These are phyloP conservation scores for Pseudogymnoascus sp. DNA, from an alignment of 2,329 filamentous ascomycete genomes.

Conservation along the genomic window DNA sequence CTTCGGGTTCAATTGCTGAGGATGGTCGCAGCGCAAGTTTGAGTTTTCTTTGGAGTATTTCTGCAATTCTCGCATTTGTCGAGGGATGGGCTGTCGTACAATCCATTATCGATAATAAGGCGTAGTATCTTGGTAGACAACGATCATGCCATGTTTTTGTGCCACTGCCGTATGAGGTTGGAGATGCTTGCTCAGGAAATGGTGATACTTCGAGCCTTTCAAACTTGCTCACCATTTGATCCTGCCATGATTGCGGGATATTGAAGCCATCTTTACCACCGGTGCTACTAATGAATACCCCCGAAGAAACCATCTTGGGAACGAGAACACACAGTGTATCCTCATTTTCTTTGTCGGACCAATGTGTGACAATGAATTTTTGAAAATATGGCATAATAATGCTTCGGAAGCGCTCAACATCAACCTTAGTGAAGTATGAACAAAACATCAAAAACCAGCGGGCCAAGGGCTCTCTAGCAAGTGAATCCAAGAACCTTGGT, in stretches of 20 bases:
- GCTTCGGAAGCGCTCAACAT: slow-evolving; percentile 66
- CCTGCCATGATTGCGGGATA: slow-evolving; percentile 64
- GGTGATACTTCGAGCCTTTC: slow-evolving; percentile 56
- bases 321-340: slow-evolving; percentile 63
- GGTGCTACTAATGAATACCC: slow-evolving; percentile 46
- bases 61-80: slow-evolving; percentile 58
- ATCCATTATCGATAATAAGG: slow-evolving; percentile 57
- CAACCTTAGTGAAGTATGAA: slow-evolving; percentile 68
- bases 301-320: slow-evolving; percentile 54
- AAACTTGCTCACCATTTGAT: slow-evolving; percentile 65
- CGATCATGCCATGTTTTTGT: slow-evolving; percentile 55
- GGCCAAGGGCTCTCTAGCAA: slow-evolving; percentile 61
- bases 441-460: slow-evolving; percentile 80
- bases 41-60: slow-evolving; percentile 59
- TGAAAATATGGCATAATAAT: slow-evolving; percentile 78
- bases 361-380: slow-evolving; percentile 65
- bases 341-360: slow-evolving; percentile 60
- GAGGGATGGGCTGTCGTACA: slow-evolving; percentile 58
- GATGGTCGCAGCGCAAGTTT: slow-evolving; percentile 58
- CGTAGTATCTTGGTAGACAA: slow-evolving; percentile 62
- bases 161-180: slow-evolving; percentile 49
- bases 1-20: slow-evolving; percentile 51
- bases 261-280: slow-evolving; percentile 48
- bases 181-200: slow-evolving; percentile 55
- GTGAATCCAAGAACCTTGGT: slow-evolving; percentile 54